Evolutionary conservation across 116 monocot genomes (phyloP).

Genomic region (Phalaenopsis hybrid): DNA sequence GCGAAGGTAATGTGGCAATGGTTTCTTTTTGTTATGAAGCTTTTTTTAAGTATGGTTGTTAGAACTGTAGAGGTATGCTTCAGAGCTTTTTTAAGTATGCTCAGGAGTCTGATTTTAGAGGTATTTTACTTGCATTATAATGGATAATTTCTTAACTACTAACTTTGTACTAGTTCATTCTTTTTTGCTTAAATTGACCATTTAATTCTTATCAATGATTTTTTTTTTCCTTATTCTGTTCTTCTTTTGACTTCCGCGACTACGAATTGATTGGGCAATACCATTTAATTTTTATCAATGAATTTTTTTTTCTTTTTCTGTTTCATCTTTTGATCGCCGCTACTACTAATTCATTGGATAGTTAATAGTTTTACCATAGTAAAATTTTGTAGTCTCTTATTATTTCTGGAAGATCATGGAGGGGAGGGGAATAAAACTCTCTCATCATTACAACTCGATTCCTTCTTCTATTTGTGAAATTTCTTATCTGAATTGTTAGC

Average conservation of each 20-base stretch:
- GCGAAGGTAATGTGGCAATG: slow-evolving; percentile 21
- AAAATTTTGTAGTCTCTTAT: neutral
- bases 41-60: neutral
- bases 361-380: neutral
- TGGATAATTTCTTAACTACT: neutral
- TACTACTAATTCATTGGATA: neutral
- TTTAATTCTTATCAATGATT: neutral
- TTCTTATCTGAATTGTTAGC: neutral
- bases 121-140: neutral
- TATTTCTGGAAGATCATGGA: neutral
- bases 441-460: neutral
- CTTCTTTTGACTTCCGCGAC: neutral
- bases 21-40: neutral
- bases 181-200: neutral
- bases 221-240: neutral
- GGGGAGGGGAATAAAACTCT: neutral
- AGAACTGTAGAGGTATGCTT: neutral
- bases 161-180: neutral
- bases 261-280: neutral
- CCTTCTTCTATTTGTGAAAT: neutral
- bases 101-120: neutral
- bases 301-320: neutral
- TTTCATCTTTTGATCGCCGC: neutral
- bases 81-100: too few species aligned
- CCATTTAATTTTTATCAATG: neutral